Conservation (phyloP, 306 rosid species). For the Trichosanthes truncata region DNA sequence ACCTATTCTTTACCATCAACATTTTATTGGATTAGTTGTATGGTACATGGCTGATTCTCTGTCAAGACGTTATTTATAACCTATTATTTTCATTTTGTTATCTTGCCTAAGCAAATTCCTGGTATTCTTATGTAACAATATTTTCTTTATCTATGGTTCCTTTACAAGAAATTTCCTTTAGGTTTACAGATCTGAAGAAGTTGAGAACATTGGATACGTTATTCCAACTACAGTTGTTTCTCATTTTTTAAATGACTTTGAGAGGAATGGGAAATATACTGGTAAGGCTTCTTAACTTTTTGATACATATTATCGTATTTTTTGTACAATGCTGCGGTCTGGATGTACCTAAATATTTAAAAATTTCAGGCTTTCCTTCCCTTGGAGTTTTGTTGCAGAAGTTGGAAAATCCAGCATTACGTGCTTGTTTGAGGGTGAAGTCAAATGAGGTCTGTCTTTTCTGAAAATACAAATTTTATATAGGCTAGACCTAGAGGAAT, state of each 20-base stretch:
- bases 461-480: constrained; percentile 8
- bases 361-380: constrained; percentile 72
- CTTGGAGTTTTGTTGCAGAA: constrained; percentile 92
- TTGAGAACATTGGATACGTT: constrained; percentile 98
- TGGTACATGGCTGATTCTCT: neutral
- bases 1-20: neutral
- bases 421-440: constrained; percentile 67
- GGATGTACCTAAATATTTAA: neutral
- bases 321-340: neutral
- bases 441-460: constrained; percentile 65
- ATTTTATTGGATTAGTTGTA: neutral
- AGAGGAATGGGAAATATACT: constrained; percentile 78
- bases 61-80: neutral
- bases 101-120: constrained; percentile 12
- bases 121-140: neutral
- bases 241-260: constrained; percentile 86
- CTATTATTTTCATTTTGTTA: neutral
- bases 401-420: constrained; percentile 90
- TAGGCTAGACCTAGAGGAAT: neutral
- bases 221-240: constrained; percentile 94
- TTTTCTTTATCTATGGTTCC: neutral
- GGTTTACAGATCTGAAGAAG: constrained; percentile 97
- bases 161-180: constrained; percentile 52
- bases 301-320: neutral
- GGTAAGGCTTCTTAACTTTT: constrained; percentile 41